Percentiles rank a stretch among this genome's conserved stretches.
phyloP scores from a whole-genome alignment of 371 early-diverging fungal species.

The Smittium culicis region DNA sequence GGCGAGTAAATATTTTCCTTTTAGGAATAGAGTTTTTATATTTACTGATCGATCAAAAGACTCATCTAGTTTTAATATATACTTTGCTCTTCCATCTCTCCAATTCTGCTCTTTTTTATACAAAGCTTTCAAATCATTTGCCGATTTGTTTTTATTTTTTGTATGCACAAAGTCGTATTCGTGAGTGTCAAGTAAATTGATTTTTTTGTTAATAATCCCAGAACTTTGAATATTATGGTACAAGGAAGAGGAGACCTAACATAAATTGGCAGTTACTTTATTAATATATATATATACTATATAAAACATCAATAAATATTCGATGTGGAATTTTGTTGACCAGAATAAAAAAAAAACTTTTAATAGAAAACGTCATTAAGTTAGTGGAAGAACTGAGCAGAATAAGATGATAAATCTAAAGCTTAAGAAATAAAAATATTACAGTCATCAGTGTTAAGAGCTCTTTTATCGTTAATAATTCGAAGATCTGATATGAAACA shows the following conservation, averaged over 20 bases:
- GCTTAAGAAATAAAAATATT: not conserved
- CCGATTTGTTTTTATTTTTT: not conserved
- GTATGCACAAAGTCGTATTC: constrained; percentile 1
- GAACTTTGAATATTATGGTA: not conserved
- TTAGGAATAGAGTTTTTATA: not conserved
- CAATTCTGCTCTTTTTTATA: constrained; percentile 4
- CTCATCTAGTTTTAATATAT: not conserved
- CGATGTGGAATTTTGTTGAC: too few relatives aligned
- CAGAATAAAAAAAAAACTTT: too few relatives aligned
- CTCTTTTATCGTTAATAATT: not conserved
- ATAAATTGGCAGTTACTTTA: too few relatives aligned
- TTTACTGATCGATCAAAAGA: not conserved
- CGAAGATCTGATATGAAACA: not conserved
- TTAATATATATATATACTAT: too few relatives aligned
- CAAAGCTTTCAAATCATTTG: not conserved
- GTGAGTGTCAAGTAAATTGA: not conserved
- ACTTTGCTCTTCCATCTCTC: not conserved
- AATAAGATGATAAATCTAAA: not conserved
- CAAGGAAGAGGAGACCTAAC: not conserved
- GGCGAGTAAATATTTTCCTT: constrained; percentile 6
- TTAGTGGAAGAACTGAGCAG: too few relatives aligned
- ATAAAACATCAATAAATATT: too few relatives aligned
- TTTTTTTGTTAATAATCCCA: not conserved
- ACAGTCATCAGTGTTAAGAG: not conserved
- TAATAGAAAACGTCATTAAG: too few relatives aligned